A percentile compares a stretch with the other conserved stretches of the same genome.
Evolutionary conservation across 345 rosid genomes (phyloP).

Genomic region (Eucalyptus virginea): DNA sequence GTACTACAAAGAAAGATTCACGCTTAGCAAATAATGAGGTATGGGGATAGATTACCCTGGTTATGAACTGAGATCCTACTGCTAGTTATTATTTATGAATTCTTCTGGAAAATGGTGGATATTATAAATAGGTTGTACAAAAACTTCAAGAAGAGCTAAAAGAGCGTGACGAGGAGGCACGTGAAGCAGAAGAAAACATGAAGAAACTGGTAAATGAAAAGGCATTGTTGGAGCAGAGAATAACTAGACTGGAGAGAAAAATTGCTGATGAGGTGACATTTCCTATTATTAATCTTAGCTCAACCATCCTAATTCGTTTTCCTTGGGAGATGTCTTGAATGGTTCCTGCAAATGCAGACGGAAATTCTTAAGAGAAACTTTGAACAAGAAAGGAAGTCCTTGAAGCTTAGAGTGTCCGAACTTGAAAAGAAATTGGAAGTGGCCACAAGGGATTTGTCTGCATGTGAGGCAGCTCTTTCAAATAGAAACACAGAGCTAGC

Average conservation of each 20-base stretch:
- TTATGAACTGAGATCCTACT: neutral
- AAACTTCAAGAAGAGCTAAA: slow-evolving; percentile 65
- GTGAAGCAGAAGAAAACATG: slow-evolving; percentile 31
- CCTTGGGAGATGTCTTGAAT: neutral
- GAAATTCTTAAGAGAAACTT: slow-evolving; percentile 35
- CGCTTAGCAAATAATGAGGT: slow-evolving; percentile 50
- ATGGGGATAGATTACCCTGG: neutral
- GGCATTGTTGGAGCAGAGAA: slow-evolving; percentile 42
- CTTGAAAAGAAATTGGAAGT: slow-evolving; percentile 58
- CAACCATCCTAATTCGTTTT: neutral
- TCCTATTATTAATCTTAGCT: neutral
- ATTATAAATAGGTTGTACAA: slow-evolving; percentile 20
- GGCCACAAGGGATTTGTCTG: slow-evolving; percentile 37
- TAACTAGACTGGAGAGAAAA: slow-evolving; percentile 45
- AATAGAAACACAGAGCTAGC: slow-evolving; percentile 37
- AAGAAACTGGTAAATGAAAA: slow-evolving; percentile 50
- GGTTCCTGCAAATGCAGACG: slow-evolving; percentile 21
- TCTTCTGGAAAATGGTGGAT: slow-evolving; percentile 1
- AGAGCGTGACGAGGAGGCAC: slow-evolving; percentile 45
- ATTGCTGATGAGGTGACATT: slow-evolving; percentile 60
- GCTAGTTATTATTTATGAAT: neutral
- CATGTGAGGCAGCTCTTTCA: slow-evolving; percentile 40
- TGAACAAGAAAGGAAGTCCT: slow-evolving; percentile 57
- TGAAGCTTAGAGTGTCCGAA: slow-evolving; percentile 49
- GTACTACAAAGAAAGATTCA: slow-evolving; percentile 24